Conservation (phyloP, 164 flowering plant genomes). For the Kingdonia uniflora region DNA sequence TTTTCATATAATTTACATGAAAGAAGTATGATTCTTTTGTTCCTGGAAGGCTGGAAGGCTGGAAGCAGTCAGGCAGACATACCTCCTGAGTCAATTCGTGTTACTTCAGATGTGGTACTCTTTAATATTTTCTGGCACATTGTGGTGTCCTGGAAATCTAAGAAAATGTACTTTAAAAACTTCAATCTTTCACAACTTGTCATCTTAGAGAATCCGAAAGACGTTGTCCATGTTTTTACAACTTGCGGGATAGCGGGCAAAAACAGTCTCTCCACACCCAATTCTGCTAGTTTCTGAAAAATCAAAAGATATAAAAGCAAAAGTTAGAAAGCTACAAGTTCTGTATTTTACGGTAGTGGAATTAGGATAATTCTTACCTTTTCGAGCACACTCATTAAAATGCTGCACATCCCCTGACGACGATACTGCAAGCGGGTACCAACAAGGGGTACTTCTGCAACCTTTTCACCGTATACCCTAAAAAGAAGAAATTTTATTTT, state of each 20-base stretch:
- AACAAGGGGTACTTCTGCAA: constrained; percentile 87
- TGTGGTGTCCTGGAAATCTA: constrained; percentile 59
- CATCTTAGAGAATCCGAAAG: constrained; percentile 72
- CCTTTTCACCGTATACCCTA: constrained; percentile 58
- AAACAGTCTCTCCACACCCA: constrained; percentile 76
- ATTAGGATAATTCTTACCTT: constrained; percentile 50
- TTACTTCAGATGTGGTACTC: too few relatives aligned
- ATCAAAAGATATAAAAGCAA: constrained; percentile 7
- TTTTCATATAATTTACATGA: too few relatives aligned
- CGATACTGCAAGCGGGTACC: constrained; percentile 74
- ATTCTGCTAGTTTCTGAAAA: constrained; percentile 49
- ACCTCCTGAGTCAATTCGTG: too few relatives aligned
- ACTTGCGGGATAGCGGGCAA: constrained; percentile 66
- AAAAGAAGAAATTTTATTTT: constrained; percentile 4
- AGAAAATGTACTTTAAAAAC: constrained; percentile 41
- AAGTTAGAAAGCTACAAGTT: background rate
- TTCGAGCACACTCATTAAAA: constrained; percentile 64
- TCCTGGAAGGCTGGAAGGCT: too few relatives aligned
- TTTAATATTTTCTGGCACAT: constrained; percentile 68
- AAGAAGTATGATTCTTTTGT: too few relatives aligned
- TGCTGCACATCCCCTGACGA: constrained; percentile 77
- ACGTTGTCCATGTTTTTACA: constrained; percentile 55
- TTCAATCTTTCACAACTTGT: constrained; percentile 40
- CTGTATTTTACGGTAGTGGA: too few relatives aligned
- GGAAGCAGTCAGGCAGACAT: too few relatives aligned